Evolutionary conservation across 164 flowering plant species (phyloP), one percentile per base, ranked within the genome.

Genomic region (Vitis rotundifolia): DNA sequence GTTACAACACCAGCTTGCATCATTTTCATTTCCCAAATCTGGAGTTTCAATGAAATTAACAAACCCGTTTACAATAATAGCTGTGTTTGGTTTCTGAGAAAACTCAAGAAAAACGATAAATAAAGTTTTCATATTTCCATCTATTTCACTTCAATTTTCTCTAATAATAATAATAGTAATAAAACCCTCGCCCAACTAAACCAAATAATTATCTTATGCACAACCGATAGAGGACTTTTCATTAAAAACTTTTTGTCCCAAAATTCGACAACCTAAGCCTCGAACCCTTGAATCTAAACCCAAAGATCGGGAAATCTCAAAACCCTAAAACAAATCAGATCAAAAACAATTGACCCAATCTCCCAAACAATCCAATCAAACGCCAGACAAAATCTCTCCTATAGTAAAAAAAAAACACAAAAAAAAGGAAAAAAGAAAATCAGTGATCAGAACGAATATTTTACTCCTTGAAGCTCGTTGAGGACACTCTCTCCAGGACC

Each of bases 11-110:
- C 95, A 19, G 95, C 91, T 75, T 88, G 91, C 83, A 90, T 88
- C 98, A 96, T 88, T 63, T 91, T 96, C 79, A 84, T 60, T 59
- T 96, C 98, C 99, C 99, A 96, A 2, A 85, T 72, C 99, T 96
- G 29, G 73, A 64, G 57, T 47, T 26, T 49, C 66, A 64, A 66
- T 15, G 68, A 73, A 22, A 66, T 12, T 57, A 66, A 64, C 50
- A 61, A 63, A 11, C 57, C 50, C 68, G 64, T 61, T 22, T 61
- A 28, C 29, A 54, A 5, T 37, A 37, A 37, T 37, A 37, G 6
- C 2, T 37, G 44, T 37, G 44, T 37, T 37, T 37, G 44, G 2
- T 37, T 37, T 37, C 44, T 3, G 7, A 37, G 44, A 37, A 6
- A 37, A 37, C 44, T 37, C 44, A 3, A 37, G 5, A 37, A 37